phyloP scores from a whole-genome alignment of 2,329 filamentous ascomycete species.

The Malbranchea cinnamomea region DNA sequence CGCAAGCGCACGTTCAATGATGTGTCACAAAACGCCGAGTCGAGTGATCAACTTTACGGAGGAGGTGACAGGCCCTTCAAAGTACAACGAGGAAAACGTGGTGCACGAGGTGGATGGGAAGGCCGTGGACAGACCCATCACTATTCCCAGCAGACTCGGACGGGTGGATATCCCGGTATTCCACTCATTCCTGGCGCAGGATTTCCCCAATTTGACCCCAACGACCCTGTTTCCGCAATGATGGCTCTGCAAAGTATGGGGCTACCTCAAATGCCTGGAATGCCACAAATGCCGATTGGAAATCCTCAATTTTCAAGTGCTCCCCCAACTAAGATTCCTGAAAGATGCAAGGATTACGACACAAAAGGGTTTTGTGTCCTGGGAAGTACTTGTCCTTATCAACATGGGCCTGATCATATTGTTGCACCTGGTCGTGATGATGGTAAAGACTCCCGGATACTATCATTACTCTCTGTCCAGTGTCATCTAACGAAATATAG shows the following conservation, averaged over 20 bases:
- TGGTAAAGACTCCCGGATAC: constrained; percentile 14
- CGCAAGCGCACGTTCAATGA: constrained; percentile 41
- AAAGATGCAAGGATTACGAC: constrained; percentile 43
- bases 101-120: constrained; percentile 22
- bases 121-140: constrained; percentile 22
- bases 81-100: constrained; percentile 24
- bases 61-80: constrained; percentile 33
- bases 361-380: constrained; percentile 43
- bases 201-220: constrained; percentile 39
- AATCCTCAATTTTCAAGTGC: constrained; percentile 15
- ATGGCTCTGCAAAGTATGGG: constrained; percentile 39
- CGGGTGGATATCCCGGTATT: constrained; percentile 23
- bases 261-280: constrained; percentile 33
- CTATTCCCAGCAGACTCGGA: constrained; percentile 16
- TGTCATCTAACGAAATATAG: constrained; percentile 13
- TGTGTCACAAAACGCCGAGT: constrained; percentile 31
- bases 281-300: constrained; percentile 23
- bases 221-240: constrained; percentile 40
- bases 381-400: constrained; percentile 41
- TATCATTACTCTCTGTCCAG: constrained; percentile 1
- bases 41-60: constrained; percentile 25
- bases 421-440: constrained; percentile 25
- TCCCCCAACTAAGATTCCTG: constrained; percentile 19
- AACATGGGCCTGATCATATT: constrained; percentile 36
- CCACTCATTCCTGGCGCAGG: constrained; percentile 27